Evolutionary conservation across 805 yeast genomes (phyloP).

Genomic region (Kazachstania kunashirensis): DNA sequence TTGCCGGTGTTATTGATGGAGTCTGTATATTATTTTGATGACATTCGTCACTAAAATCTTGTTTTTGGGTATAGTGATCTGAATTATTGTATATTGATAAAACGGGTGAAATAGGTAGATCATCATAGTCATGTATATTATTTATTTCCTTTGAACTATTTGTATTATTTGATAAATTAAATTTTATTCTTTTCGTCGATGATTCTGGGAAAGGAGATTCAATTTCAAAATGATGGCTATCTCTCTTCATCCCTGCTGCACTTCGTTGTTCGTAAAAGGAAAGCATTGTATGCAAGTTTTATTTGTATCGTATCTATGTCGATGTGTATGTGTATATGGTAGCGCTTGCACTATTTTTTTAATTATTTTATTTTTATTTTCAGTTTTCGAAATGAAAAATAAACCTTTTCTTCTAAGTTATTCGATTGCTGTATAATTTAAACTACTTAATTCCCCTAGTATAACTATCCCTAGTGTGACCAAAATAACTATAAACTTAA

Average conservation of each 20-base stretch:
- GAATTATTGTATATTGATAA: background rate
- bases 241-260: slow-evolving; percentile 3
- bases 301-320: too few relatives aligned
- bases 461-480: too few relatives aligned
- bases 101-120: slow-evolving; percentile 1
- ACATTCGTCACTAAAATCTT: background rate
- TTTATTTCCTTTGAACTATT: background rate
- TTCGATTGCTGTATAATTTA: too few relatives aligned
- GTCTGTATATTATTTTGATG: background rate
- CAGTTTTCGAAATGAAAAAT: too few relatives aligned
- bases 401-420: too few relatives aligned
- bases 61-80: background rate
- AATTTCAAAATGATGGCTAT: slow-evolving; percentile 4
- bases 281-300: background rate
- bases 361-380: too few relatives aligned
- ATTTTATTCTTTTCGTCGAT: slow-evolving; percentile 4
- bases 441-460: too few relatives aligned
- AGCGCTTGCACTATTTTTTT: too few relatives aligned
- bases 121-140: background rate
- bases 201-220: slow-evolving; percentile 7
- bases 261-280: slow-evolving; percentile 1
- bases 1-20: slow-evolving; percentile 2
- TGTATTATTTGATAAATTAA: background rate
- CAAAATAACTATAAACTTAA: too few relatives aligned
- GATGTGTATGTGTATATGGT: too few relatives aligned